Conservation (phyloP, 176 grass and related monocot species). For the Oryza punctata region DNA sequence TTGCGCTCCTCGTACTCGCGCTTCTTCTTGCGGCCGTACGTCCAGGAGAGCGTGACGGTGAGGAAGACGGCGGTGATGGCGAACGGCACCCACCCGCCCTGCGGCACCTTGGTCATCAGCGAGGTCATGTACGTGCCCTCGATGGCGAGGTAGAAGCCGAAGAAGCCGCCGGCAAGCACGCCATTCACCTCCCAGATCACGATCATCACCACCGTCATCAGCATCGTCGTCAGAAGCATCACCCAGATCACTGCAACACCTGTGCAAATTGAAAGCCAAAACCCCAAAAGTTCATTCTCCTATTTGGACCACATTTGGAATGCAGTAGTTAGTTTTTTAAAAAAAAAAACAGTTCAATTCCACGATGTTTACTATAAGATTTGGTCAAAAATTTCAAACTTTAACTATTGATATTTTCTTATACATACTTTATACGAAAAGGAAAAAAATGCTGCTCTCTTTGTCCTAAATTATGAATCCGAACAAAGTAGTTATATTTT, state of each 20-base stretch:
- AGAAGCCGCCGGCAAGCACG: neutral
- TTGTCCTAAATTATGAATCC: too few relatives aligned
- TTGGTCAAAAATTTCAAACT: too few relatives aligned
- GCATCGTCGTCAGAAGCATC: constrained; percentile 56
- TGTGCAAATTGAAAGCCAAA: neutral
- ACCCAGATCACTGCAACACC: constrained; percentile 63
- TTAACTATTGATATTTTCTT: too few relatives aligned
- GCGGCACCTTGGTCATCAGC: constrained; percentile 48
- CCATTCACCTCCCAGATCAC: constrained; percentile 46
- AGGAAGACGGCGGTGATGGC: constrained; percentile 54
- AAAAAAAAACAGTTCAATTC: too few relatives aligned
- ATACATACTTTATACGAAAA: too few relatives aligned
- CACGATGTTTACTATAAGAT: too few relatives aligned
- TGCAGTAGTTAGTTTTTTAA: too few relatives aligned
- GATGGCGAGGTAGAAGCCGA: constrained; percentile 10
- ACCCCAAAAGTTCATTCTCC: neutral
- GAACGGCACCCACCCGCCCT: constrained; percentile 71
- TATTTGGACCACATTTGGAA: neutral
- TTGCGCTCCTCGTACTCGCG: constrained; percentile 44
- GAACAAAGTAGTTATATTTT: too few relatives aligned
- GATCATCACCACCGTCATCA: constrained; percentile 56
- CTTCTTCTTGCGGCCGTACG: constrained; percentile 58
- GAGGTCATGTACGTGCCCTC: constrained; percentile 59
- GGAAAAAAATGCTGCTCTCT: too few relatives aligned
- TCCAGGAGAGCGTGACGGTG: constrained; percentile 55